Evolutionary conservation across 495 filamentous ascomycete genomes (phyloP).

Genomic region (Penicillium subrubescens): DNA sequence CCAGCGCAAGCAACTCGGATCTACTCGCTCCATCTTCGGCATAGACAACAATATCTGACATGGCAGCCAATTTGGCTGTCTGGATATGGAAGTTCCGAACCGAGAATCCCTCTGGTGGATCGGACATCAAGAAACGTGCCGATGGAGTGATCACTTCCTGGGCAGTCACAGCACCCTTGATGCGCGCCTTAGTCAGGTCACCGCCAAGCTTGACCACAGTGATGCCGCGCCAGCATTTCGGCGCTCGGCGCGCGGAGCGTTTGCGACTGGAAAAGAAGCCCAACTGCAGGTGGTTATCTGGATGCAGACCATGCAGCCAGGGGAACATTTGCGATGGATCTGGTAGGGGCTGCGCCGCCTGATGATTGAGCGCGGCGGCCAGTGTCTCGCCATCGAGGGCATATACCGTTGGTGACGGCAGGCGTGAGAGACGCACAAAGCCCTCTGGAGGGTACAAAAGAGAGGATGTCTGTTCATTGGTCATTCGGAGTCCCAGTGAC

Average conservation of each 20-base stretch:
- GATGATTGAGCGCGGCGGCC: constrained; percentile 70
- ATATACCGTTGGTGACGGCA: constrained; percentile 61
- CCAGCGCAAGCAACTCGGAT: constrained; percentile 63
- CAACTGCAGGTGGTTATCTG: constrained; percentile 82
- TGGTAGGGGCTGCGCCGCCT: constrained; percentile 76
- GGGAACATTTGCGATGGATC: constrained; percentile 85
- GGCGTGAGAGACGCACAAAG: constrained; percentile 56
- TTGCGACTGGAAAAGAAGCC: constrained; percentile 83
- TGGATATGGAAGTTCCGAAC: constrained; percentile 97
- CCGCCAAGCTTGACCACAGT: constrained; percentile 89
- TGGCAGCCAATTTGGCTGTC: constrained; percentile 80
- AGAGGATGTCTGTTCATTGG: constrained; percentile 57
- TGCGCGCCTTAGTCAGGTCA: constrained; percentile 68
- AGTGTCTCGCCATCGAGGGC: constrained; percentile 70
- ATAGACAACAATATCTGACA: constrained; percentile 93
- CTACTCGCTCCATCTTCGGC: constrained; percentile 62
- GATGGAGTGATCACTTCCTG: constrained; percentile 69
- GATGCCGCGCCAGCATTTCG: constrained; percentile 76
- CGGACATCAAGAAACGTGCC: constrained; percentile 56
- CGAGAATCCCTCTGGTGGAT: constrained; percentile 82
- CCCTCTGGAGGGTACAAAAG: constrained; percentile 73
- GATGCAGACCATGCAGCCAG: constrained; percentile 97
- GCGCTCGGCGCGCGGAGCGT: constrained; percentile 70
- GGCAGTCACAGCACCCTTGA: constrained; percentile 83
- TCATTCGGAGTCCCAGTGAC: constrained; percentile 34